These are phyloP conservation scores for Aureococcus anophagefferens DNA, from an alignment of 108 stramenopile species.

Conservation along the genomic window DNA sequence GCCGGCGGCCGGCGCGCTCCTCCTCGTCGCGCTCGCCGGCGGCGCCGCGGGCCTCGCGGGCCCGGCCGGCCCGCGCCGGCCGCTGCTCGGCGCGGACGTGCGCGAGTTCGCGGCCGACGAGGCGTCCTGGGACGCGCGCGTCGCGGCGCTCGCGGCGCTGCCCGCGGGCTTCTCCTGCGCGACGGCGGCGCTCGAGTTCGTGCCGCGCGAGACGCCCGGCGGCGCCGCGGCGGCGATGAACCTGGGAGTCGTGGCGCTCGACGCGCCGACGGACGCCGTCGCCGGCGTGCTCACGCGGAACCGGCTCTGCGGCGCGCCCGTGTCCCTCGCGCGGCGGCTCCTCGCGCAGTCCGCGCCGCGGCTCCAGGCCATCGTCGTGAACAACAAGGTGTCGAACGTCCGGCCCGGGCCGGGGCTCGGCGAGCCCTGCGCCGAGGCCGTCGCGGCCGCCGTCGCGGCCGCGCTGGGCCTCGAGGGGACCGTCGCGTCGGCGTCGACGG, in stretches of 20 bases:
- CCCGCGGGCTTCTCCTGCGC: background rate
- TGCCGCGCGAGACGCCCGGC: constrained; percentile 13
- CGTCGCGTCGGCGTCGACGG: constrained; percentile 56
- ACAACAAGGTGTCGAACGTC: constrained; percentile 43
- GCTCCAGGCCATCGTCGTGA: constrained; percentile 32
- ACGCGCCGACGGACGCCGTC: constrained; percentile 17
- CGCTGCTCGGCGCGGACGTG: too few relatives aligned
- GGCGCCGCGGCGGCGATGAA: constrained; percentile 10
- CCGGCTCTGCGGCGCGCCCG: constrained; percentile 40
- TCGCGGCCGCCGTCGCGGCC: constrained; percentile 20
- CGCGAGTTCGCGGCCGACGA: too few relatives aligned
- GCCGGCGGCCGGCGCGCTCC: too few relatives aligned
- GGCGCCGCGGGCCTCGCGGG: too few relatives aligned
- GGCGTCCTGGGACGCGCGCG: too few relatives aligned
- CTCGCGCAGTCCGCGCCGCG: constrained; percentile 6
- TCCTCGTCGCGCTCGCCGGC: too few relatives aligned
- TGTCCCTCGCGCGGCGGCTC: constrained; percentile 28
- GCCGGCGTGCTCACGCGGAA: constrained; percentile 20
- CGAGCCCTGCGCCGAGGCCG: constrained; percentile 15
- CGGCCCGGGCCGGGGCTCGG: constrained; percentile 23
- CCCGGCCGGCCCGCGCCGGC: too few relatives aligned
- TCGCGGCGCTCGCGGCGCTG: background rate
- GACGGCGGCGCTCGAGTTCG: constrained; percentile 5
- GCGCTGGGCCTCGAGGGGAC: constrained; percentile 11
- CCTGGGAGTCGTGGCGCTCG: constrained; percentile 16